phyloP scores from a whole-genome alignment of 176 grass and related monocot genomes.

The Rhynchospora pubera region DNA sequence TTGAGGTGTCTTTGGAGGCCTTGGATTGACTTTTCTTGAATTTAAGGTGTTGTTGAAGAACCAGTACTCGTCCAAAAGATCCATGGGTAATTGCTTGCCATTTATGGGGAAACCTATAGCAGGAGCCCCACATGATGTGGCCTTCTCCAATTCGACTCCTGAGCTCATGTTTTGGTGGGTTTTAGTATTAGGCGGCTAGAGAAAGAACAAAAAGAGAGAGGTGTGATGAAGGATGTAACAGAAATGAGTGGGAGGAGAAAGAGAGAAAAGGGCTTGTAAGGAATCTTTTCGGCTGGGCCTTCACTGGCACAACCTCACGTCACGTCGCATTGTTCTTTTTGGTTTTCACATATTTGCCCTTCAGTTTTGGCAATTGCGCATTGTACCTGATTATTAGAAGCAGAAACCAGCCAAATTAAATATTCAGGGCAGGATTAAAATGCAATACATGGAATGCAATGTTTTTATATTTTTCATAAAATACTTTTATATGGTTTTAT shows the following conservation, averaged over 20 bases:
- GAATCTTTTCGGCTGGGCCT: constrained; percentile 13
- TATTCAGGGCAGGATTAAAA: too few species aligned
- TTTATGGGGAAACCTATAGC: not conserved
- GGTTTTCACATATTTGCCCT: not conserved
- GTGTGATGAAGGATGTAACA: constrained; percentile 10
- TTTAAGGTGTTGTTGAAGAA: constrained; percentile 73
- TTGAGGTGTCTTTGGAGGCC: constrained; percentile 23
- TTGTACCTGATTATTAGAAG: too few species aligned
- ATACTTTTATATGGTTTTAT: too few species aligned
- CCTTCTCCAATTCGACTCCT: constrained; percentile 3
- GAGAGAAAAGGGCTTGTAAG: not conserved
- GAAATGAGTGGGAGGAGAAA: not conserved
- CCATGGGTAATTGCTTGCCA: constrained; percentile 18
- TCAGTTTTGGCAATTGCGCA: not conserved
- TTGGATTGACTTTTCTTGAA: not conserved
- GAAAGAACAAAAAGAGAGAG: constrained; percentile 16
- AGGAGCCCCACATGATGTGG: constrained; percentile 1
- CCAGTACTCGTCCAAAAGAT: constrained; percentile 76
- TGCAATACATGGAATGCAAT: too few species aligned
- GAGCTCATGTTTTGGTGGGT: constrained; percentile 30
- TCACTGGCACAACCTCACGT: not conserved
- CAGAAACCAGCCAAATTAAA: not conserved
- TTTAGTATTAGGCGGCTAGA: not conserved
- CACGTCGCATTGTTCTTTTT: not conserved
- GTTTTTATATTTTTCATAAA: too few species aligned